phyloP scores from a whole-genome alignment of 495 filamentous ascomycete genomes.

The Xylaria nigripes region DNA sequence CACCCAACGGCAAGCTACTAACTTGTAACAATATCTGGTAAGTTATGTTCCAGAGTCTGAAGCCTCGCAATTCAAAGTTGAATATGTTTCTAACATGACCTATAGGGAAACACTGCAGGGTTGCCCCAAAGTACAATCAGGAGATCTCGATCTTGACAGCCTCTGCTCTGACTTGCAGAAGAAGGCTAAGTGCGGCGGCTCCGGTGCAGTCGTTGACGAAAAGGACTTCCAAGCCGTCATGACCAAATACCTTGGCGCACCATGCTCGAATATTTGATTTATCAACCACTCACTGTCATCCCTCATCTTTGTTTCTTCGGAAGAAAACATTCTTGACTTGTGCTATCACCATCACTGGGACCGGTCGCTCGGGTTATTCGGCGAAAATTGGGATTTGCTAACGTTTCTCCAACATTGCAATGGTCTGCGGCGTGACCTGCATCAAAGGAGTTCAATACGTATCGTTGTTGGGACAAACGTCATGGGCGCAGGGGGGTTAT shows the following conservation, averaged over 20 bases:
- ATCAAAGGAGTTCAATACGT: background rate
- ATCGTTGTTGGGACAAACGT: background rate
- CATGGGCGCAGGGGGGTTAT: background rate
- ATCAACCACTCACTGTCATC: background rate
- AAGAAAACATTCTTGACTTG: slow-evolving; percentile 1
- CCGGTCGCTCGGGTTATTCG: slow-evolving; percentile 1
- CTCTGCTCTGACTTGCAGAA: slow-evolving; percentile 89
- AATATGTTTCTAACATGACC: background rate
- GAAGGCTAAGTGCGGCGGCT: slow-evolving; percentile 93
- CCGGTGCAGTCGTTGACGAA: slow-evolving; percentile 84
- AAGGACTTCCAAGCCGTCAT: slow-evolving; percentile 79
- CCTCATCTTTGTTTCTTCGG: background rate
- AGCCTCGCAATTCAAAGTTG: slow-evolving; percentile 6
- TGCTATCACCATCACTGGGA: slow-evolving; percentile 1
- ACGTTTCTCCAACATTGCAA: background rate
- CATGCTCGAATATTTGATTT: slow-evolving; percentile 9
- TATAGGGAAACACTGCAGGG: slow-evolving; percentile 82
- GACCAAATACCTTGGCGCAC: slow-evolving; percentile 42
- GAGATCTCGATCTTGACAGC: slow-evolving; percentile 85
- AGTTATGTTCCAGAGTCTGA: slow-evolving; percentile 21
- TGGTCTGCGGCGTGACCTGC: background rate
- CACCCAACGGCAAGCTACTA: slow-evolving; percentile 50
- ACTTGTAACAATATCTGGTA: slow-evolving; percentile 93
- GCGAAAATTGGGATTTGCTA: background rate
- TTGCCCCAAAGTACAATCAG: slow-evolving; percentile 77